A percentile compares a stretch with the other conserved stretches of the same genome.
Conservation (phyloP, 2,329 filamentous ascomycete species). For the Curvularia sp. region DNA sequence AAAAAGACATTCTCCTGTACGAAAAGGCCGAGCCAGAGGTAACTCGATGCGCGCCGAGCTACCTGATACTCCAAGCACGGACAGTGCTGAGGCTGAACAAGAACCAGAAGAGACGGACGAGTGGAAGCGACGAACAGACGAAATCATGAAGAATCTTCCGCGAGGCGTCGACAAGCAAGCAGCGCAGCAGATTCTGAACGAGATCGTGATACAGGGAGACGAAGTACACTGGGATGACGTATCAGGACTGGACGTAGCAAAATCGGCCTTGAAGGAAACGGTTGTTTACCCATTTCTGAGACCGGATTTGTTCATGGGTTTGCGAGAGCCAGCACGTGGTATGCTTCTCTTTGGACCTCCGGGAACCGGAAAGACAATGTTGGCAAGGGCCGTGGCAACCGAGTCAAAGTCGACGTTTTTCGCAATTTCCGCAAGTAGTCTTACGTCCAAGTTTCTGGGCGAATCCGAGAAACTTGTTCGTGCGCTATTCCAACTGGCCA, state of each 20-base stretch:
- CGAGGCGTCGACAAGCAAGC: constrained; percentile 81
- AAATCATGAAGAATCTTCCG: constrained; percentile 77
- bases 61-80: constrained; percentile 42
- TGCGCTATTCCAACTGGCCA: constrained; percentile 88
- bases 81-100: constrained; percentile 32
- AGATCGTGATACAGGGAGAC: constrained; percentile 93
- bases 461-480: constrained; percentile 96
- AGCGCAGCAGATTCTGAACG: constrained; percentile 91
- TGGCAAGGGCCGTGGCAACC: constrained; percentile 91
- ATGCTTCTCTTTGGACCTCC: constrained; percentile 97
- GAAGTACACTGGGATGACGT: constrained; percentile 95
- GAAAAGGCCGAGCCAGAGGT: constrained; percentile 39
- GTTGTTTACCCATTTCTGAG: constrained; percentile 97
- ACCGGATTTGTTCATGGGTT: constrained; percentile 92
- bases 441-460: constrained; percentile 95
- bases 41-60: constrained; percentile 44
- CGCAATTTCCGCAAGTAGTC: constrained; percentile 90
- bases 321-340: constrained; percentile 90
- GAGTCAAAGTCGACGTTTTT: constrained; percentile 96
- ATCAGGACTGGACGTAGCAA: constrained; percentile 87
- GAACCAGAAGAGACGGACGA: constrained; percentile 43
- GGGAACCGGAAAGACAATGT: constrained; percentile 98
- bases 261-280: constrained; percentile 89
- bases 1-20: constrained; percentile 32
- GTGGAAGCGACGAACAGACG: constrained; percentile 45